A percentile compares a stretch with the other conserved stretches of the same genome.
Evolutionary conservation across 352 stramenopile species (phyloP).

Genomic region (Globisporangium parvum): DNA sequence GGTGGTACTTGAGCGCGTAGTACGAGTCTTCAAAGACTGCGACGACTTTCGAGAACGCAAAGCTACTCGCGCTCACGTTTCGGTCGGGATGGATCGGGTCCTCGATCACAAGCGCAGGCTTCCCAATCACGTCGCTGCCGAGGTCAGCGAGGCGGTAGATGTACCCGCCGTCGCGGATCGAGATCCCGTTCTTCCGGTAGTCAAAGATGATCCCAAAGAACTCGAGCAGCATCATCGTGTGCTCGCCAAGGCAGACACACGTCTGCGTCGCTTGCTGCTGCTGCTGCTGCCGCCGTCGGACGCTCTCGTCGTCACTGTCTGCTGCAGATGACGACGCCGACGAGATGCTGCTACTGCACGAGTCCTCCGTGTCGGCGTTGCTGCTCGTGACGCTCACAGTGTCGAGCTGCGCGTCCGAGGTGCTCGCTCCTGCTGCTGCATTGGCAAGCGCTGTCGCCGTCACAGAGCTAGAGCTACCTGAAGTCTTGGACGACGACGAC

Average conservation of each 20-base stretch:
- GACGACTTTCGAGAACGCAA: conserved; percentile 81
- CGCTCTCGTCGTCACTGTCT: conserved; percentile 51
- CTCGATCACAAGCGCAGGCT: conserved; percentile 81
- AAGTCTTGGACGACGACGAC: conserved; percentile 5
- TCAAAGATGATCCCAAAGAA: conserved; percentile 86
- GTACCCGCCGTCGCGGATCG: conserved; percentile 80
- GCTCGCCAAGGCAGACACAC: conserved; percentile 53
- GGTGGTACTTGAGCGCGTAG: conserved; percentile 83
- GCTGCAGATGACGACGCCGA: conserved; percentile 38
- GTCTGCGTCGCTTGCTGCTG: neutral
- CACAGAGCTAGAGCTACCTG: neutral
- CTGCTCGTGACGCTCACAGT: conserved; percentile 71
- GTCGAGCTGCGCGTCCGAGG: conserved; percentile 27
- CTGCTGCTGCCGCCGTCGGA: conserved; percentile 5
- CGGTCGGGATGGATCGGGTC: conserved; percentile 84
- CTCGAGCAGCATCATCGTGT: conserved; percentile 75
- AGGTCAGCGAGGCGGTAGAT: conserved; percentile 75
- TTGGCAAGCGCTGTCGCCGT: too few relatives aligned
- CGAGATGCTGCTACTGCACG: conserved; percentile 23
- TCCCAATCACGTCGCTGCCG: conserved; percentile 34
- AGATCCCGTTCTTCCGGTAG: conserved; percentile 78
- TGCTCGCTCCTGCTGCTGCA: neutral
- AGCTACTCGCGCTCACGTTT: conserved; percentile 85
- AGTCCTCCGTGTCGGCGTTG: conserved; percentile 78
- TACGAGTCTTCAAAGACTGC: conserved; percentile 82